Base-by-base conservation (phyloP, 2,329 filamentous ascomycete species). In the Penicillium sp. region DNA sequence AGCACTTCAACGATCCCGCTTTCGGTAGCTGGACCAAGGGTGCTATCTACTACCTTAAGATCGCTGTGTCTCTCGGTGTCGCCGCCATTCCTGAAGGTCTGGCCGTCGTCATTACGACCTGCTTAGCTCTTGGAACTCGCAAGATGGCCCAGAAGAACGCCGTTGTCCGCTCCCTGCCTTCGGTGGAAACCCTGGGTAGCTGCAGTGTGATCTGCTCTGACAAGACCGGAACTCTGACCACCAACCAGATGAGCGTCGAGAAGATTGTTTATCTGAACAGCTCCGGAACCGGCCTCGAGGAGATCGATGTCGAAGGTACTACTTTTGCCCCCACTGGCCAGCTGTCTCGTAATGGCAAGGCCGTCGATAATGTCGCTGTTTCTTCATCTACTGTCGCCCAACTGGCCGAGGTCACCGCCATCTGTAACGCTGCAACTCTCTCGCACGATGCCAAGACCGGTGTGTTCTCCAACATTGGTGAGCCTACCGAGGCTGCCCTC, bases 91-190 rank as follows among this genome's bases (percentile, higher is more conserved):
- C 94, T 0, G 94, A 99, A 77, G 94, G 95, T 73, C 83, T 99
- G 42, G 94, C 94, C 29, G 94, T 97, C 48, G 95, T 99, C 61
- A 99, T 99, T 63, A 99, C 94, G n/a, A 97, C 94, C 28, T 99
- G 94, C 74, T 79, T 99, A 56, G 94, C 94, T 58, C 82, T 99
- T 29, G 94, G 95, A 63, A 99, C 95, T 4, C 86, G 94, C 60
- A 97, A 96, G 77, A 99, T 99, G 95, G 95, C 94, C 18, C 89
- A 91, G 54, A 97, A 96, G 80, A 97, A 97, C 68, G 94, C 94
- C 7, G 92, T 99, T 34, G 95, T 99, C 53, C 86, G 95, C 73
- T 96, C 91, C 70, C 79, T 99, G 64, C 94, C 94, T 18, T 99
- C 94, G 1, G 94, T 99, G 47, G 94, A 99, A 76, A 99, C 94